These are phyloP conservation scores for Pseudodiploospora longispora DNA, from an alignment of 2,329 filamentous ascomycete species.

Conservation along the genomic window DNA sequence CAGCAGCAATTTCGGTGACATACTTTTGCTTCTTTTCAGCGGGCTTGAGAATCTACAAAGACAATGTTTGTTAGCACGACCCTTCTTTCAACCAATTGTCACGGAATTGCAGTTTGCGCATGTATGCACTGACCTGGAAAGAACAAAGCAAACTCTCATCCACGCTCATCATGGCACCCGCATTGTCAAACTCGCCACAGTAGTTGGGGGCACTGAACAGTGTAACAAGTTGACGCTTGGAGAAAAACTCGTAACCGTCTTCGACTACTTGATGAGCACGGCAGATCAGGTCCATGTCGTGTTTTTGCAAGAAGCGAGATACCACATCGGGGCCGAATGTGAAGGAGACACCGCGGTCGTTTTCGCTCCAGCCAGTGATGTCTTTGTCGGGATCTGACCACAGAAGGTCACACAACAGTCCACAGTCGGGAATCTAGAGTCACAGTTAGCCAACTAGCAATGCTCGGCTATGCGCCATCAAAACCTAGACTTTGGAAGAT, in stretches of 20 bases:
- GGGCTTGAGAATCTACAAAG: constrained; percentile 82
- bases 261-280: constrained; percentile 98
- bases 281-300: constrained; percentile 99
- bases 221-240: constrained; percentile 93
- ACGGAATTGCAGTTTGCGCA: not conserved
- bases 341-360: constrained; percentile 96
- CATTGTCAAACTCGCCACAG: constrained; percentile 98
- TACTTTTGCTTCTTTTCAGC: constrained; percentile 99
- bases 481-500: too few species aligned
- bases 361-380: constrained; percentile 98
- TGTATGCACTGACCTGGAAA: constrained; percentile 67
- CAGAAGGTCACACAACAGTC: constrained; percentile 90
- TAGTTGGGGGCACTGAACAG: constrained; percentile 98
- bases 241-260: constrained; percentile 99
- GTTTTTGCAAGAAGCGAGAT: constrained; percentile 94
- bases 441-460: constrained; percentile 8
- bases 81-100: not conserved
- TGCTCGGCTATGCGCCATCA: constrained; percentile 7
- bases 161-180: constrained; percentile 99
- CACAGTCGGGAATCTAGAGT: constrained; percentile 90
- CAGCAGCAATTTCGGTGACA: constrained; percentile 62
- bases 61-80: not conserved
- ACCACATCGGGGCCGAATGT: constrained; percentile 97
- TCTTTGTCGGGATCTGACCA: constrained; percentile 99
- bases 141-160: constrained; percentile 97